phyloP scores from a whole-genome alignment of 768 basidiomycete species.

The Auricularia sp. region DNA sequence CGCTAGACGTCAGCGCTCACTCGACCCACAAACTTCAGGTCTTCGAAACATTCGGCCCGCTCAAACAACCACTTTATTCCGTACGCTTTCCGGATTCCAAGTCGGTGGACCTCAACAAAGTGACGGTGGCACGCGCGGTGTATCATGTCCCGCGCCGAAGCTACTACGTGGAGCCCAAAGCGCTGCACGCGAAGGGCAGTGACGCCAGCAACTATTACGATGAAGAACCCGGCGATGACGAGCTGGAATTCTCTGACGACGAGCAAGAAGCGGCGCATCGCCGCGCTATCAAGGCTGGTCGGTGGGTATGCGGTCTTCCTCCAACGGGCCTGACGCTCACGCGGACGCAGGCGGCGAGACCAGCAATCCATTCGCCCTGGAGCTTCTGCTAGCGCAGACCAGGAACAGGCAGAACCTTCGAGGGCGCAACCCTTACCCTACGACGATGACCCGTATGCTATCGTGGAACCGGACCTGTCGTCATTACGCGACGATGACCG shows the following conservation, averaged over 20 bases:
- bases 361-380: not conserved
- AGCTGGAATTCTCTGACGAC: conserved; percentile 92
- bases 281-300: conserved; percentile 42
- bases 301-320: conserved; percentile 24
- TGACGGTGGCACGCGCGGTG: conserved; percentile 49
- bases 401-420: not conserved
- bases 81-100: conserved; percentile 65
- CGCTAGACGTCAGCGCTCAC: not conserved
- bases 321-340: not conserved
- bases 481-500: not conserved
- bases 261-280: conserved; percentile 76
- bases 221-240: conserved; percentile 84
- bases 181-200: conserved; percentile 70
- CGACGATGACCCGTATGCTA: not conserved
- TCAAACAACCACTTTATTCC: conserved; percentile 81
- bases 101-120: conserved; percentile 47
- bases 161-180: conserved; percentile 71
- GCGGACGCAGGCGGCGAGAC: not conserved
- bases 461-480: not conserved
- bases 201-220: conserved; percentile 93
- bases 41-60: conserved; percentile 93
- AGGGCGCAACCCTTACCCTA: not conserved
- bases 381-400: conserved; percentile 1
- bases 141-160: conserved; percentile 78
- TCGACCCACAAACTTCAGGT: conserved; percentile 36